phyloP scores from a whole-genome alignment of 495 filamentous ascomycete genomes.

The Lasiosphaeria ovina region DNA sequence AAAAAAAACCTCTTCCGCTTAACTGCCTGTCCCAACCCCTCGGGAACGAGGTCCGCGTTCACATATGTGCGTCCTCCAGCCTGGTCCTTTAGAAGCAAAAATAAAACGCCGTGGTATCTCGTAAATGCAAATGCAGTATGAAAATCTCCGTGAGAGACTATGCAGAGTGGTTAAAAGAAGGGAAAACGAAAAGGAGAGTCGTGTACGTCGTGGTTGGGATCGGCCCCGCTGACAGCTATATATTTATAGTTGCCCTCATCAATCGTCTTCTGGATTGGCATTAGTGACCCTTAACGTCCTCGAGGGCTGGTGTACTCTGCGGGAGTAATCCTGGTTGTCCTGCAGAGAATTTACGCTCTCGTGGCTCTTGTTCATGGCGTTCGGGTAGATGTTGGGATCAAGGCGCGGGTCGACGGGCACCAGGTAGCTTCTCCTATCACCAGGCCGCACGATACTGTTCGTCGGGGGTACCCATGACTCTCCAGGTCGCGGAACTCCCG shows the following conservation, averaged over 20 bases:
- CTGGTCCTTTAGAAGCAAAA: background rate
- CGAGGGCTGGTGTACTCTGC: conserved; percentile 36
- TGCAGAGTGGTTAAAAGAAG: conserved; percentile 5
- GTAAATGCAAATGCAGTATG: conserved; percentile 23
- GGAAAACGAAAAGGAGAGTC: conserved; percentile 1
- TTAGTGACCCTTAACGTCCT: conserved; percentile 54
- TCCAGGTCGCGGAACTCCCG: background rate
- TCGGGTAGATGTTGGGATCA: conserved; percentile 48
- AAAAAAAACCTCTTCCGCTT: too few species aligned
- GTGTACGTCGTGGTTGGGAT: conserved; percentile 23
- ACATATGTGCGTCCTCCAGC: background rate
- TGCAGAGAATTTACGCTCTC: conserved; percentile 55
- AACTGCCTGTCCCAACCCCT: background rate
- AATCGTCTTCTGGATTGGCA: conserved; percentile 43
- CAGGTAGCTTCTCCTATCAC: conserved; percentile 45
- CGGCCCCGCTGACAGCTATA: background rate
- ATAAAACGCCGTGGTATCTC: conserved; percentile 35
- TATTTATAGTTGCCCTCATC: conserved; percentile 9
- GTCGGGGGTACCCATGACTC: too few species aligned
- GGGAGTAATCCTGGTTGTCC: conserved; percentile 57
- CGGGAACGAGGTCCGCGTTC: background rate
- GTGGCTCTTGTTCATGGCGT: conserved; percentile 47
- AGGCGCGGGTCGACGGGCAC: conserved; percentile 57
- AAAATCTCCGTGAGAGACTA: conserved; percentile 10
- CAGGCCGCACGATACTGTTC: too few species aligned